Evolutionary conservation across 2,329 filamentous ascomycete genomes (phyloP).

Genomic region (Colletotrichum sp.): DNA sequence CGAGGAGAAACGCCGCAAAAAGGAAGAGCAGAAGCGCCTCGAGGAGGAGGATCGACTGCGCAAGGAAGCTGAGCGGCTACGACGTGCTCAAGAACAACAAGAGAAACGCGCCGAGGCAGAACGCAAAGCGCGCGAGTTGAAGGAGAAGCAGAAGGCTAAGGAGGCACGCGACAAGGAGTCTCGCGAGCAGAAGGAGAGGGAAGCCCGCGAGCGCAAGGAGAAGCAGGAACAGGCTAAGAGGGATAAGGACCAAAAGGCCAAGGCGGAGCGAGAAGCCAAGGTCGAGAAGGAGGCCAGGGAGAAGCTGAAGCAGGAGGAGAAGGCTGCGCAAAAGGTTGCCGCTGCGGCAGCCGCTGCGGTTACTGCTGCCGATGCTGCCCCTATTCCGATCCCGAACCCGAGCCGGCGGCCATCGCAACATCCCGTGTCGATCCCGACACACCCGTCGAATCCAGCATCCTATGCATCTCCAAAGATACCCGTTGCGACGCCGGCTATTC

Average conservation of each 20-base stretch:
- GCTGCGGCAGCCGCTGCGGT: conserved; percentile 39
- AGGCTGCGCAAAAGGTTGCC: conserved; percentile 41
- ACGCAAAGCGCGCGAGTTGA: conserved; percentile 70
- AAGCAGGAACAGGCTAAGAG: conserved; percentile 64
- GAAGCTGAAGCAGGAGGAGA: conserved; percentile 48
- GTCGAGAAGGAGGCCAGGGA: conserved; percentile 42
- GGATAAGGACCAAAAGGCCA: conserved; percentile 53
- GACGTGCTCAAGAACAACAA: conserved; percentile 80
- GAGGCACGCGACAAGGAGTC: conserved; percentile 83
- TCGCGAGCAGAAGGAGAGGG: conserved; percentile 70
- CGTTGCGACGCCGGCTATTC: conserved; percentile 79
- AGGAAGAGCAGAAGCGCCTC: conserved; percentile 86
- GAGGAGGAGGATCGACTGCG: conserved; percentile 86
- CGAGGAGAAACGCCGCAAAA: conserved; percentile 91
- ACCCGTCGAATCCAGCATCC: conserved; percentile 59
- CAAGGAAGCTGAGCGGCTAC: conserved; percentile 85
- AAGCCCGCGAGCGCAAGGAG: conserved; percentile 61
- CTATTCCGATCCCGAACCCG: conserved; percentile 45
- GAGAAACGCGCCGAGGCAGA: conserved; percentile 87
- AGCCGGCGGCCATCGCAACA: conserved; percentile 42
- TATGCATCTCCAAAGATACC: conserved; percentile 81
- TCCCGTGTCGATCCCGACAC: conserved; percentile 51
- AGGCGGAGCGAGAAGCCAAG: conserved; percentile 34
- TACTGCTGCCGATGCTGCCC: conserved; percentile 38
- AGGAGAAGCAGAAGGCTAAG: conserved; percentile 76